Conservation (phyloP, 2,329 filamentous ascomycete genomes). For the Massarina eburnea region DNA sequence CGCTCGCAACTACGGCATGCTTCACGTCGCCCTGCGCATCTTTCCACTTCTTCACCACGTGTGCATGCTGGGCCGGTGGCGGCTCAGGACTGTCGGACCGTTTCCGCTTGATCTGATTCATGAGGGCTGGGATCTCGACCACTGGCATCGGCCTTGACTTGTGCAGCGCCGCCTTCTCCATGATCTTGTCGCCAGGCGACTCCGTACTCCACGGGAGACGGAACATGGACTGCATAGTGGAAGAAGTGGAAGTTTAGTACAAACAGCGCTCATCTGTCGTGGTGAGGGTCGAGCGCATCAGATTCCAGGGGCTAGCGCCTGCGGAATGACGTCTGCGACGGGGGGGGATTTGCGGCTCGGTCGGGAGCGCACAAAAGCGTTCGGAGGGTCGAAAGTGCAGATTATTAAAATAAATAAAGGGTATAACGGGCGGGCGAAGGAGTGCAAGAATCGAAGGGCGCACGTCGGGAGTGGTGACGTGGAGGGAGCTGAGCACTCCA, state of each 20-base stretch:
- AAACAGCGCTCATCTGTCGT: conserved; percentile 44
- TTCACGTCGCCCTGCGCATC: conserved; percentile 36
- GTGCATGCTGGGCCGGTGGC: conserved; percentile 30
- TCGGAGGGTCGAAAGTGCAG: conserved; percentile 14
- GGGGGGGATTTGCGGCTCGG: conserved; percentile 12
- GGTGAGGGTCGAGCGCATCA: conserved; percentile 35
- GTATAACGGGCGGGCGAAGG: conserved; percentile 34
- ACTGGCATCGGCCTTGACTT: conserved; percentile 48
- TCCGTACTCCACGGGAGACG: conserved; percentile 53
- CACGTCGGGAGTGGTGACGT: conserved; percentile 3
- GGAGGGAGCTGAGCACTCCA: conserved; percentile 13
- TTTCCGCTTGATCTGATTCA: conserved; percentile 62
- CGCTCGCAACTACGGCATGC: conserved; percentile 18
- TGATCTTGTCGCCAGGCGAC: conserved; percentile 46
- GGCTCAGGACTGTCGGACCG: conserved; percentile 53
- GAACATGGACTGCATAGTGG: conserved; percentile 54
- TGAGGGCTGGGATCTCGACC: conserved; percentile 47
- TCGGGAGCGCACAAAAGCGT: conserved; percentile 17
- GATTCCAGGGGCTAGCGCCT: conserved; percentile 26
- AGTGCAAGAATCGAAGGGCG: conserved; percentile 34
- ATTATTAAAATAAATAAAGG: conserved; percentile 36
- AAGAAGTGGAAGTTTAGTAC: conserved; percentile 31
- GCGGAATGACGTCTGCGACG: conserved; percentile 35
- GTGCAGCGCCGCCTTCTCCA: conserved; percentile 46
- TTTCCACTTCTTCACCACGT: conserved; percentile 45